Evolutionary conservation across 768 basidiomycete genomes (phyloP).

Genomic region (Collybia sp.): DNA sequence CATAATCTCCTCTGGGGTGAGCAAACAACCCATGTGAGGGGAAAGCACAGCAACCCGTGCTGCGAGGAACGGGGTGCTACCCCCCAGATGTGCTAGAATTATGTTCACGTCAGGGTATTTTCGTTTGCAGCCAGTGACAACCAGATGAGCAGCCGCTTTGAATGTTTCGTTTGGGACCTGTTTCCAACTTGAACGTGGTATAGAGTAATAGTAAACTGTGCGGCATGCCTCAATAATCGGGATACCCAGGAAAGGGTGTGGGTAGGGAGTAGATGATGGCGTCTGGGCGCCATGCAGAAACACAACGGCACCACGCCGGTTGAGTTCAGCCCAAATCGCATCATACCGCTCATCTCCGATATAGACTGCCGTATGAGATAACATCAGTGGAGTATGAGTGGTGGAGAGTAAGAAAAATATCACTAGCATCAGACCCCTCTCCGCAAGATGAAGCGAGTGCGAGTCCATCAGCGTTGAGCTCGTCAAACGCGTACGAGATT

Average conservation of each 20-base stretch:
- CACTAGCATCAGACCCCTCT: slow-evolving; percentile 48
- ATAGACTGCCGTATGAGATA: slow-evolving; percentile 42
- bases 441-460: slow-evolving; percentile 68
- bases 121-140: slow-evolving; percentile 65
- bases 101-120: slow-evolving; percentile 55
- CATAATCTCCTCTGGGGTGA: slow-evolving; percentile 62
- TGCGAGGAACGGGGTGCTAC: slow-evolving; percentile 59
- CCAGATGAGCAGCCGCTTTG: slow-evolving; percentile 76
- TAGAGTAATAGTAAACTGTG: background rate
- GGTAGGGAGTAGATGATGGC: slow-evolving; percentile 58
- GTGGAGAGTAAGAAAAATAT: slow-evolving; percentile 8
- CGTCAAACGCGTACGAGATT: slow-evolving; percentile 57
- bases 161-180: slow-evolving; percentile 81
- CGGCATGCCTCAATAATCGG: slow-evolving; percentile 60
- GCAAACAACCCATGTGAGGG: slow-evolving; percentile 61
- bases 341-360: slow-evolving; percentile 62
- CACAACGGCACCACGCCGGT: slow-evolving; percentile 53
- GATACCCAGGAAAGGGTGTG: slow-evolving; percentile 59
- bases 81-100: slow-evolving; percentile 74
- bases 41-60: slow-evolving; percentile 67
- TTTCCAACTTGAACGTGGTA: slow-evolving; percentile 5
- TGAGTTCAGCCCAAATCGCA: slow-evolving; percentile 65
- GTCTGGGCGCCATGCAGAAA: slow-evolving; percentile 73
- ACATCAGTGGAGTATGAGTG: background rate
- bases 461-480: slow-evolving; percentile 59